phyloP scores from a whole-genome alignment of 116 monocot species.

The Trichopus zeylanicus region DNA sequence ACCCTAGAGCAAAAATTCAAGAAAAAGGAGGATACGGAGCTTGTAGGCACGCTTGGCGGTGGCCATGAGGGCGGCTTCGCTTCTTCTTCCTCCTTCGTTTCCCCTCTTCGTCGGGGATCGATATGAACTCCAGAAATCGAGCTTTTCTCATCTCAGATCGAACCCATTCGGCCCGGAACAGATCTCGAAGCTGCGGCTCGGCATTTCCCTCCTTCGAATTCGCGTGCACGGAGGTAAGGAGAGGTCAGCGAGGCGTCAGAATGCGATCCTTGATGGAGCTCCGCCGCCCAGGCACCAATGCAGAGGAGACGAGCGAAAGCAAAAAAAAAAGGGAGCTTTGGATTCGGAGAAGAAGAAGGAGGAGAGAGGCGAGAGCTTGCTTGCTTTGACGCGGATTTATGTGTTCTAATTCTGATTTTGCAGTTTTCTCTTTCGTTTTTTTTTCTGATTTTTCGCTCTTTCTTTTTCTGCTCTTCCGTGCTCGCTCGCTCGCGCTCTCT shows the following conservation, averaged over 20 bases:
- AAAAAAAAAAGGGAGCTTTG: not conserved
- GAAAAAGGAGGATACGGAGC: slow-evolving; percentile 78
- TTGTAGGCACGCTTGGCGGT: slow-evolving; percentile 90
- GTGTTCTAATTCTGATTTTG: not conserved
- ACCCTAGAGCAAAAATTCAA: not conserved
- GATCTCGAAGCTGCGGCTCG: slow-evolving; percentile 23
- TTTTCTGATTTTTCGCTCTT: not conserved
- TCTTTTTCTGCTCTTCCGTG: not conserved
- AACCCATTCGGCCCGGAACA: slow-evolving; percentile 5
- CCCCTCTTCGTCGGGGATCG: not conserved
- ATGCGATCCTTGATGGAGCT: no score
- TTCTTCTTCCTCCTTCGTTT: slow-evolving; percentile 7
- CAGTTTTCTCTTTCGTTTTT: not conserved
- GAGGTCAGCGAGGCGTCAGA: not conserved
- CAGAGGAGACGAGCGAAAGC: not conserved
- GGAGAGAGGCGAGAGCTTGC: no score
- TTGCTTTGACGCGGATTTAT: not conserved
- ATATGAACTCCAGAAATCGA: slow-evolving; percentile 2
- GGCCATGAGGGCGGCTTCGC: slow-evolving; percentile 24
- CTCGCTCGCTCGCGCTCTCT: no score
- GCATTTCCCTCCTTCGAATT: slow-evolving; percentile 17
- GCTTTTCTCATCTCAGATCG: slow-evolving; percentile 40
- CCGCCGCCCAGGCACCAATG: not conserved
- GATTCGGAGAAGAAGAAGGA: not conserved
- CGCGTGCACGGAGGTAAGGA: not conserved